A percentile compares a stretch with the other conserved stretches of the same genome.
Evolutionary conservation across 2,329 filamentous ascomycete species (phyloP).

Genomic region (Alternaria sp.): DNA sequence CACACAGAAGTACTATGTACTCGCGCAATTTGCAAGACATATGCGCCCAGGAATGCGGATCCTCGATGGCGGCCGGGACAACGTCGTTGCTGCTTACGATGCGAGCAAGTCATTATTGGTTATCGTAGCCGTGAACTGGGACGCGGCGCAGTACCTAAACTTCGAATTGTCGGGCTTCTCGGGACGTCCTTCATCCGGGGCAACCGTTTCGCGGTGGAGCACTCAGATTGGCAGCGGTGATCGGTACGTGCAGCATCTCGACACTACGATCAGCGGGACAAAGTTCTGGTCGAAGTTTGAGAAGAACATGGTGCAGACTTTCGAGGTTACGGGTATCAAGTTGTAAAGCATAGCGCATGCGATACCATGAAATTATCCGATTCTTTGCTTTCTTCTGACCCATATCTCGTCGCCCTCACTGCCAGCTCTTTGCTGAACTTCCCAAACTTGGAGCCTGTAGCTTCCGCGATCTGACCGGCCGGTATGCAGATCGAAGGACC

Average conservation of each 20-base stretch:
- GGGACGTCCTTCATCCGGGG: not conserved
- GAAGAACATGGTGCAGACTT: constrained; percentile 18
- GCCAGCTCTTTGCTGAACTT: constrained; percentile 61
- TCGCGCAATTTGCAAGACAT: constrained; percentile 17
- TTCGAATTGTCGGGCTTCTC: constrained; percentile 18
- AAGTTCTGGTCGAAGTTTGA: constrained; percentile 17
- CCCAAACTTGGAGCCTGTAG: constrained; percentile 71
- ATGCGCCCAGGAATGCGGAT: constrained; percentile 16
- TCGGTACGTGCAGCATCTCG: constrained; percentile 10
- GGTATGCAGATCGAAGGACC: constrained; percentile 75
- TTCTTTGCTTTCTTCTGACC: constrained; percentile 49
- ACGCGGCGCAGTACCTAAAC: constrained; percentile 12
- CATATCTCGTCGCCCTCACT: constrained; percentile 29
- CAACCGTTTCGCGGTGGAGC: constrained; percentile 13
- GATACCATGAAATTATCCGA: constrained; percentile 24
- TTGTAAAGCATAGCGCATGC: constrained; percentile 1
- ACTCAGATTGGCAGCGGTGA: constrained; percentile 16
- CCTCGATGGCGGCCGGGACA: constrained; percentile 13
- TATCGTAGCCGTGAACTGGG: constrained; percentile 17
- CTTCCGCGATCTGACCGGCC: constrained; percentile 69
- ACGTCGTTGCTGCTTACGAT: constrained; percentile 17
- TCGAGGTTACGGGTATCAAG: constrained; percentile 13
- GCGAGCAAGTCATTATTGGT: constrained; percentile 10
- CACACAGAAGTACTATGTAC: constrained; percentile 16
- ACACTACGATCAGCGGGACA: constrained; percentile 10